Evolutionary conservation across 1,139 yeast species (phyloP).

Genomic region (Nakaseomyces sp.): DNA sequence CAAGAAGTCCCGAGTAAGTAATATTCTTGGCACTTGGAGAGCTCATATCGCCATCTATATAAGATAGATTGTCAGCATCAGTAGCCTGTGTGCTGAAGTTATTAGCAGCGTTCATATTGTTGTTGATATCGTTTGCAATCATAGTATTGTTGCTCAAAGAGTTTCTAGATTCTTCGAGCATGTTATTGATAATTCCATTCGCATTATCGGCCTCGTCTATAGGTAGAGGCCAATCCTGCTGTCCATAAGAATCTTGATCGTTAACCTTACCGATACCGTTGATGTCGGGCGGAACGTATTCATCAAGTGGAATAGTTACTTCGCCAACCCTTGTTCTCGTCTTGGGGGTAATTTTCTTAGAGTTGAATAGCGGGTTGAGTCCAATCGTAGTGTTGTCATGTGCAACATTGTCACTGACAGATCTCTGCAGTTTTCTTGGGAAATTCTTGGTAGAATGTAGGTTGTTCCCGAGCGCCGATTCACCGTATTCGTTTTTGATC

Average conservation of each 20-base stretch:
- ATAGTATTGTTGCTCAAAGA: not conserved
- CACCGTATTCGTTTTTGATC: not conserved
- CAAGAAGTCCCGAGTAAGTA: conserved; percentile 33
- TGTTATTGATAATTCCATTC: not conserved
- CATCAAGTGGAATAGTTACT: conserved; percentile 39
- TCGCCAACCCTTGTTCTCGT: conserved; percentile 37
- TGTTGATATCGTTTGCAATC: not conserved
- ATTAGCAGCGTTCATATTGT: not conserved
- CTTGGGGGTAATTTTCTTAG: conserved; percentile 25
- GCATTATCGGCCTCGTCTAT: conserved; percentile 8
- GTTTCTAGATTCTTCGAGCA: not conserved
- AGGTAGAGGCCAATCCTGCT: conserved; percentile 18
- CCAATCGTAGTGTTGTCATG: conserved; percentile 22
- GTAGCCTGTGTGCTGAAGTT: conserved; percentile 2
- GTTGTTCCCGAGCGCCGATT: not conserved
- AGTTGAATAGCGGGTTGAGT: conserved; percentile 25
- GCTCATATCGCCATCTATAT: conserved; percentile 2
- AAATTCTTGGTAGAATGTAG: conserved; percentile 5
- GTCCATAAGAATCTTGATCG: conserved; percentile 16
- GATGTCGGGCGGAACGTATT: conserved; percentile 33
- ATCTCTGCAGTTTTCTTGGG: conserved; percentile 9
- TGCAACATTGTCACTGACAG: conserved; percentile 10
- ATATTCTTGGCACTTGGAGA: conserved; percentile 4
- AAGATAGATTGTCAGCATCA: conserved; percentile 1
- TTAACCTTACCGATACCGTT: conserved; percentile 30